These are phyloP conservation scores for Metschnikowia gelsemii DNA, from an alignment of 805 yeast species.

Conservation along the genomic window DNA sequence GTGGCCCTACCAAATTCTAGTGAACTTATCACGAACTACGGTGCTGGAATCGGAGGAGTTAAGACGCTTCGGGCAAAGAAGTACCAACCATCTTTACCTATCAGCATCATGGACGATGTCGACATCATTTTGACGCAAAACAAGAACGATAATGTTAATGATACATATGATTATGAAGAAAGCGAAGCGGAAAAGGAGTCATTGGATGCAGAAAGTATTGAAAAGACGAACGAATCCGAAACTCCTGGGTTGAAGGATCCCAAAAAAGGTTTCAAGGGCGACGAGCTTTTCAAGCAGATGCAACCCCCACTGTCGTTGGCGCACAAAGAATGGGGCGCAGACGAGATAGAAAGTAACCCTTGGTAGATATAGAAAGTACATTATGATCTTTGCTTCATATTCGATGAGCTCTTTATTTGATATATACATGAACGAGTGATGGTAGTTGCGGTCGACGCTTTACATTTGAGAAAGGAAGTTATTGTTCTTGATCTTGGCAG, in stretches of 20 bases:
- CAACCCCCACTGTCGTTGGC: slow-evolving; percentile 50
- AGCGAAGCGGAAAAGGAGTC: slow-evolving; percentile 27
- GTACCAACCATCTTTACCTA: slow-evolving; percentile 72
- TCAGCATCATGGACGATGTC: slow-evolving; percentile 64
- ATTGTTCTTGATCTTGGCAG: slow-evolving; percentile 67
- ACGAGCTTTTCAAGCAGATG: slow-evolving; percentile 49
- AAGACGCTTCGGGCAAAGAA: slow-evolving; percentile 51
- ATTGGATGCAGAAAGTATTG: slow-evolving; percentile 21
- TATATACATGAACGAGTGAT: slow-evolving; percentile 15
- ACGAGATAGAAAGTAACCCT: slow-evolving; percentile 62
- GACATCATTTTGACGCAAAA: slow-evolving; percentile 53
- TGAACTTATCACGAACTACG: slow-evolving; percentile 74
- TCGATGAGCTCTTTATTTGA: slow-evolving; percentile 2
- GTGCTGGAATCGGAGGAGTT: slow-evolving; percentile 69
- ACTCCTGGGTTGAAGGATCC: slow-evolving; percentile 10
- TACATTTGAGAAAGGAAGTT: slow-evolving; percentile 60
- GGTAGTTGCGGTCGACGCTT: slow-evolving; percentile 7
- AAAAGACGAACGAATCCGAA: slow-evolving; percentile 6
- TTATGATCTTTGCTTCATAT: background rate
- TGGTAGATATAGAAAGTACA: slow-evolving; percentile 42
- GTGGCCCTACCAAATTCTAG: slow-evolving; percentile 68
- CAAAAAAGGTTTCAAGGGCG: slow-evolving; percentile 36
- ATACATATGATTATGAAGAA: slow-evolving; percentile 31
- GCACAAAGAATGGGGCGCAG: slow-evolving; percentile 49
- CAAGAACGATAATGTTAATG: slow-evolving; percentile 29